phyloP scores from a whole-genome alignment of 805 yeast species.

The Starmerella stellata region DNA sequence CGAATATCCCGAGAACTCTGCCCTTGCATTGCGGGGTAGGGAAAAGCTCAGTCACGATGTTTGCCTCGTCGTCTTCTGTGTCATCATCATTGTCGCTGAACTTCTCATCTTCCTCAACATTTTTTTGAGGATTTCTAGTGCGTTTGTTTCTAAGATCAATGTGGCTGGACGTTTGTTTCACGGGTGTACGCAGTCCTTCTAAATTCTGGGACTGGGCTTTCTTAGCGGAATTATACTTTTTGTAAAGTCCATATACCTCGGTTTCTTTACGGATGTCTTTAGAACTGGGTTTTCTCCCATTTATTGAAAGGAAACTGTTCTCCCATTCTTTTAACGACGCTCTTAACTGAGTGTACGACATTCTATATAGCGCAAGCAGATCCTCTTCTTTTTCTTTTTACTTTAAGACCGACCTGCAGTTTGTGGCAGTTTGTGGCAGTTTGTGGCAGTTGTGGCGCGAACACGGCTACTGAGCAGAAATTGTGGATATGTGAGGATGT shows the following conservation, averaged over 20 bases:
- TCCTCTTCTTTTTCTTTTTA: too few relatives aligned
- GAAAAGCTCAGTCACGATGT: constrained; percentile 9
- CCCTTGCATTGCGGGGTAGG: constrained; percentile 15
- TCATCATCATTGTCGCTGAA: constrained; percentile 1
- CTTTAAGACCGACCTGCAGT: too few relatives aligned
- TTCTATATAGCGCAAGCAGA: too few relatives aligned
- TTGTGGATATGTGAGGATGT: too few relatives aligned
- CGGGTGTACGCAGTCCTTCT: background rate
- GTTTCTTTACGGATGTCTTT: constrained; percentile 10
- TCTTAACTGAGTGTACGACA: constrained; percentile 3
- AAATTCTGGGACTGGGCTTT: background rate
- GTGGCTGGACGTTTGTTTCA: background rate
- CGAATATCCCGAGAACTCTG: constrained; percentile 12
- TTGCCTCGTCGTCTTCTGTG: background rate
- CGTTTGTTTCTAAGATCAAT: background rate
- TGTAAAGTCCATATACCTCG: constrained; percentile 7
- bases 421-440: too few relatives aligned
- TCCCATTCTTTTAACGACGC: constrained; percentile 14
- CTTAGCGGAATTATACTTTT: constrained; percentile 6
- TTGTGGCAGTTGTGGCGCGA: too few relatives aligned
- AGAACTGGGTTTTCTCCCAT: constrained; percentile 12
- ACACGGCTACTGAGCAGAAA: too few relatives aligned
- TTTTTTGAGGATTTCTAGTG: background rate
- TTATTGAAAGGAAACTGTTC: constrained; percentile 6
- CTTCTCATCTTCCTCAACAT: background rate